Conservation (phyloP, 108 stramenopile species). For the Skeletonema grethae region DNA sequence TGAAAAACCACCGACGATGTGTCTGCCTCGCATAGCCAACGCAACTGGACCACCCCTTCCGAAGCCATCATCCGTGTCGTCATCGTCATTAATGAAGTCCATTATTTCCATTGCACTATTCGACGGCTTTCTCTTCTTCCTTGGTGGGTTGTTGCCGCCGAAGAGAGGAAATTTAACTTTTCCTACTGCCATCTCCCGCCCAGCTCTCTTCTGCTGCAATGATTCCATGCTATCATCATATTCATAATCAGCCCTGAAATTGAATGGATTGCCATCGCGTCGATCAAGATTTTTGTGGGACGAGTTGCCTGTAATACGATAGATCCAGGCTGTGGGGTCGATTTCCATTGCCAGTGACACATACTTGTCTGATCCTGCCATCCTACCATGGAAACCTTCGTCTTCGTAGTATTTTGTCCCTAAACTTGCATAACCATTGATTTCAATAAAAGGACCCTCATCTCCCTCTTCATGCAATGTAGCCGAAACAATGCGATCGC, state of each 20-base stretch:
- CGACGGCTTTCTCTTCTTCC: constrained; percentile 18
- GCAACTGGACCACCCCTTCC: constrained; percentile 33
- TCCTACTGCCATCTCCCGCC: constrained; percentile 37
- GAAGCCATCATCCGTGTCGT: constrained; percentile 20
- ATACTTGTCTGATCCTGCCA: constrained; percentile 30
- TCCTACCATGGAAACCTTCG: constrained; percentile 40
- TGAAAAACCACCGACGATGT: constrained; percentile 32
- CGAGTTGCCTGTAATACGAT: constrained; percentile 14
- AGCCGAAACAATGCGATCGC: constrained; percentile 32
- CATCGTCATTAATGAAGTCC: neutral
- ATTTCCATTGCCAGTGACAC: constrained; percentile 31
- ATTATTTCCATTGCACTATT: neutral
- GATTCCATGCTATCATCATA: constrained; percentile 16
- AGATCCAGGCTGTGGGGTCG: constrained; percentile 30
- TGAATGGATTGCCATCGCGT: constrained; percentile 22
- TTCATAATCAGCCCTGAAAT: constrained; percentile 17
- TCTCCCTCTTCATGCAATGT: constrained; percentile 20
- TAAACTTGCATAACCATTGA: constrained; percentile 33
- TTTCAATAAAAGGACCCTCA: constrained; percentile 7
- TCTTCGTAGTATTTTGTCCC: constrained; percentile 20
- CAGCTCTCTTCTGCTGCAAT: neutral
- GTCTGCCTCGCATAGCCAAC: constrained; percentile 31
- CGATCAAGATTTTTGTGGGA: constrained; percentile 31
- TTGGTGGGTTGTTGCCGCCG: constrained; percentile 28
- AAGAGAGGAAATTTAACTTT: constrained; percentile 37